Evolutionary conservation across 306 rosid genomes (phyloP).

Genomic region (Medicago truncatula): MtrunA17r5.0-ANR NC_053043.1:49185501-49186000

Average conservation of each 20-base stretch:
- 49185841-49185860: slow-evolving; percentile 26
- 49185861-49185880: slow-evolving; percentile 52
- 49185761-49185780: slow-evolving; percentile 49
- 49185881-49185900: slow-evolving; percentile 42
- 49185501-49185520: too few species aligned
- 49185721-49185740: slow-evolving; percentile 44
- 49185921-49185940: slow-evolving; percentile 51
- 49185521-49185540: too few species aligned
- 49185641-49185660: slow-evolving; percentile 18
- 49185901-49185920: slow-evolving; percentile 47
- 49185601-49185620: slow-evolving; percentile 25
- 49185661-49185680: slow-evolving; percentile 35
- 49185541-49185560: too few species aligned
- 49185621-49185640: slow-evolving; percentile 15
- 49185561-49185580: neutral
- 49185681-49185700: slow-evolving; percentile 42
- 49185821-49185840: slow-evolving; percentile 36
- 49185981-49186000: slow-evolving; percentile 60
- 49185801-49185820: slow-evolving; percentile 38
- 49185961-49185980: slow-evolving; percentile 86
- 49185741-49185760: slow-evolving; percentile 5
- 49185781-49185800: slow-evolving; percentile 60
- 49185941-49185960: slow-evolving; percentile 65
- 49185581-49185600: slow-evolving; percentile 2
- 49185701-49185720: slow-evolving; percentile 50